Conservation (phyloP, 495 filamentous ascomycete genomes). For the Tetracladium setigerum region DNA sequence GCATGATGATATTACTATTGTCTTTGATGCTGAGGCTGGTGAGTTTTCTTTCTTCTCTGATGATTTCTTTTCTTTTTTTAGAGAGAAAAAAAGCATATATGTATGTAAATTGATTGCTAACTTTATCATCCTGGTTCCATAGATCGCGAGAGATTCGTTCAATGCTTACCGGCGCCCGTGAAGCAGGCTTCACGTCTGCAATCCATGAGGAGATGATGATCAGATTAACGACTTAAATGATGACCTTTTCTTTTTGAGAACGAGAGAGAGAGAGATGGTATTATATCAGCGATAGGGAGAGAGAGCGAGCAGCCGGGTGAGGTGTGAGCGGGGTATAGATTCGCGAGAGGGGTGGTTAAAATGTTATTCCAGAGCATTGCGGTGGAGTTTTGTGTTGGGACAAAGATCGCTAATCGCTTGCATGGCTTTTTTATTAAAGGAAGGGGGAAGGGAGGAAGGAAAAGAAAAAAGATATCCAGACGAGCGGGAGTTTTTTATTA, state of each 20-base stretch:
- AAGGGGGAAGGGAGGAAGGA: too few relatives aligned
- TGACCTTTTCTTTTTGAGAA: too few relatives aligned
- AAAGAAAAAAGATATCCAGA: too few relatives aligned
- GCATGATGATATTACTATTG: slow-evolving; percentile 80
- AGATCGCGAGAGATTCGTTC: slow-evolving; percentile 16
- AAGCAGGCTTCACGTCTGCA: slow-evolving; percentile 18
- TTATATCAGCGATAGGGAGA: too few relatives aligned
- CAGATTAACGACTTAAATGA: too few relatives aligned
- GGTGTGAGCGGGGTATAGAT: too few relatives aligned
- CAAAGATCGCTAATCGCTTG: too few relatives aligned
- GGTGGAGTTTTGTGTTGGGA: slow-evolving; percentile 6
- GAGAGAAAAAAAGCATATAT: neutral
- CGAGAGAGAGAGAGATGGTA: too few relatives aligned
- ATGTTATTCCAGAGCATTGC: slow-evolving; percentile 8
- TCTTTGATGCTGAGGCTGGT: slow-evolving; percentile 76
- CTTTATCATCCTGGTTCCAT: neutral
- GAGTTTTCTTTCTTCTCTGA: slow-evolving; percentile 27
- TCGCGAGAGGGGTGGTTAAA: too few relatives aligned
- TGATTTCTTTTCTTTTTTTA: neutral
- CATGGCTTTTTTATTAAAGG: too few relatives aligned
- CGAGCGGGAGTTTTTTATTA: too few relatives aligned
- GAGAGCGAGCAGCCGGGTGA: too few relatives aligned
- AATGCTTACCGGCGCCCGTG: slow-evolving; percentile 19
- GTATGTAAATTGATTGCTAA: slow-evolving; percentile 10
- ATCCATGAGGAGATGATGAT: slow-evolving; percentile 13